Base-by-base conservation (phyloP, 2,329 filamentous ascomycete species). In the Colletotrichum sp. region DNA sequence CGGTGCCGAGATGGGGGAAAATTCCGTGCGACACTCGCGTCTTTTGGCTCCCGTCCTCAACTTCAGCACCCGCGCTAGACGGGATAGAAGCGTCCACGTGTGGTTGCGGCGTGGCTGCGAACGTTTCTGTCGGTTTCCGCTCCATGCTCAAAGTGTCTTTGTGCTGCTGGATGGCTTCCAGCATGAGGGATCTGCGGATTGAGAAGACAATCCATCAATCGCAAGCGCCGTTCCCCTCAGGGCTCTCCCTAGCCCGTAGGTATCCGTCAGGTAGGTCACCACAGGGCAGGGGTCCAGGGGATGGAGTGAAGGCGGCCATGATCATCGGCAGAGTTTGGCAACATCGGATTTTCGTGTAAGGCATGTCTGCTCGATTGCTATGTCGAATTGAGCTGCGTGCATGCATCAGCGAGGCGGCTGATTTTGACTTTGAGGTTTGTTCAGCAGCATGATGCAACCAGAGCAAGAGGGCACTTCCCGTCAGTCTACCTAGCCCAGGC, bases 291-390 rank as follows among this genome's bases (percentile, higher is more conserved):
- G 28, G 26, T 28, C 10, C 30, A 62, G 30, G 59, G 2, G 30
- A 63, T 63, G 59, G 21, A 24, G 21, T 3, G 36, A 28, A 9
- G 39, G 16, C 62, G 32, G 49, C 44, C 59, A 15, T 52, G 44
- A 21, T 52, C 44, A 36, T 68, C 68, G 15, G 69, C 57, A 66
- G 30, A 63, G 69, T 60, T 68, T 65, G 34, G 26, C 34, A 26
- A 75, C 55, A 72, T 75, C 63, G 72, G 72, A 75, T 68, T n/a
- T 21, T 39, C 30, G 7, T 63, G 18, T 16, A 65, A 49, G 6
- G 59, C 59, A 36, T 34, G 21, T 32, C 6, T n/a, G n/a, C 30
- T 21, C 7, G 59, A 3, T 32, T 7, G 13, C n/a, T 7, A 32
- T 18, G 26, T 24, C 16, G n/a, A 24, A 52, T 21, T 24, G n/a